Base-by-base conservation (phyloP, 176 grass and related monocot genomes). In the Musa troglodytarum region DNA sequence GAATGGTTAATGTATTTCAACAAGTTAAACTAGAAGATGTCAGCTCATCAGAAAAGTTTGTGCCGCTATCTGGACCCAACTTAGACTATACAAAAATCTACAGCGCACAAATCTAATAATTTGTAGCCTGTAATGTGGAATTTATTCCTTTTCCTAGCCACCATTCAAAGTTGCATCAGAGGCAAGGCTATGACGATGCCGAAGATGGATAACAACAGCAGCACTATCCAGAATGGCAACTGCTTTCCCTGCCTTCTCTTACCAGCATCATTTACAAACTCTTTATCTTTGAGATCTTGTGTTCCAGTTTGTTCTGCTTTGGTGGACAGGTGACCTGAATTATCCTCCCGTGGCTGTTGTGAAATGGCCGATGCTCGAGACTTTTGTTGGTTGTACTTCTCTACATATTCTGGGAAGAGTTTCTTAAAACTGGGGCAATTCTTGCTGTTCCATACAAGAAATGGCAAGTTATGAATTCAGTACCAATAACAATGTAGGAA, bases 361-460 rank as follows among this genome's bases (percentile, higher is more conserved):
- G 73, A 54, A 0, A 65, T 68, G 22, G 81, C 63, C 23, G 78
- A 73, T 26, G 82, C 79, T 78, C 78, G 71, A 58, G 61, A 78
- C 65, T 83, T 69, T 58, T 84, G 87, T 80, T 89, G 78, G 66
- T 92, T 83, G 72, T 99, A 95, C 80, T 84, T 94, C 74, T 95
- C 91, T 49, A 89, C 78, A 53, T 95, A 99, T 77, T 99, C 96
- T 24, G 96, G 91, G 80, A 99, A 99, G 63, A 99, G 76, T 75
- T 99, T 99, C 88, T 77, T 89, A 67, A 99, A 99, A 75, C 89
- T 92, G 0, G 85, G 86, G 55, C 96, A 95, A 79, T 92, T 99
- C 88, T 99, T 99, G 84, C 90, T 99, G 96, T 57, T 74, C 50
- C 57, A 67, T 43, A 63, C 74, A 70, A 77, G 22, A 8, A 68